Evolutionary conservation across 768 basidiomycete species (phyloP).

Genomic region (Trametes meyenii): DNA sequence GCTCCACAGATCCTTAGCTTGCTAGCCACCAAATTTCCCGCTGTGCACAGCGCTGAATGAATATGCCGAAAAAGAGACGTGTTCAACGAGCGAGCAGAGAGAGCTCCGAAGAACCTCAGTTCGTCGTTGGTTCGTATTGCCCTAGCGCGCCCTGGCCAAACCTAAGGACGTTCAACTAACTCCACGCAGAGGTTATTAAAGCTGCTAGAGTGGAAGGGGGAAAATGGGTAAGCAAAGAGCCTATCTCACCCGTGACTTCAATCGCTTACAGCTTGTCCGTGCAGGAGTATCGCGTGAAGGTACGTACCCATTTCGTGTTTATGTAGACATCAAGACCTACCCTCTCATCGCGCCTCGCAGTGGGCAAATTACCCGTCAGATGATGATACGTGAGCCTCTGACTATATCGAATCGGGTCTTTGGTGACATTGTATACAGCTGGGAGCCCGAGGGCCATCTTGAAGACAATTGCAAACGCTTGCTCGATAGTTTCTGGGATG

Average conservation of each 20-base stretch:
- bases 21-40: too few relatives aligned
- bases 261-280: not conserved
- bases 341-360: constrained; percentile 36
- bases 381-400: constrained; percentile 53
- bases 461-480: constrained; percentile 54
- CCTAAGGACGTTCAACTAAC: not conserved
- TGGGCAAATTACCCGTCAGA: constrained; percentile 67
- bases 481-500: constrained; percentile 57
- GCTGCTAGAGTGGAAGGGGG: constrained; percentile 55
- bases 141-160: too few relatives aligned
- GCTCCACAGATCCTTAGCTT: too few relatives aligned
- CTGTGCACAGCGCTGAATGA: not conserved
- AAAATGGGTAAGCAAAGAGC: constrained; percentile 51
- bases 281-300: constrained; percentile 74
- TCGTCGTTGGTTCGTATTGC: constrained; percentile 20
- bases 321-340: not conserved
- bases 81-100: not conserved
- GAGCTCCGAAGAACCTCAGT: constrained; percentile 18
- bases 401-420: not conserved
- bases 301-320: constrained; percentile 40
- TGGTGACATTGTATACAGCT: constrained; percentile 44
- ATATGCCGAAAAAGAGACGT: constrained; percentile 16
- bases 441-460: constrained; percentile 70
- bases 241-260: not conserved
- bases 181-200: constrained; percentile 53